Evolutionary conservation across 768 basidiomycete genomes (phyloP).

Genomic region (Mycena capillaripes): DNA sequence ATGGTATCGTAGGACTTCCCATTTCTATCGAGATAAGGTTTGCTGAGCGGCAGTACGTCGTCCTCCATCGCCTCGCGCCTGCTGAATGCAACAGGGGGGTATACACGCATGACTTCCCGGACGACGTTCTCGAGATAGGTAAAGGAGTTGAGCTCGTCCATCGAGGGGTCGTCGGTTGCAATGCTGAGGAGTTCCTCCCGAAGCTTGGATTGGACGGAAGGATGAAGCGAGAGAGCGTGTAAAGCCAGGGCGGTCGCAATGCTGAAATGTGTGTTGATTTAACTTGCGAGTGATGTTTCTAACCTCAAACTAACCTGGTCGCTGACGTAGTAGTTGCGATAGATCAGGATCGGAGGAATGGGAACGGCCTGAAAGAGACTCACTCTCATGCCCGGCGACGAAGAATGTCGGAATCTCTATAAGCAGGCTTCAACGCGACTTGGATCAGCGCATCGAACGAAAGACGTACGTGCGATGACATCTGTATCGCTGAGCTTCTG

Average conservation of each 20-base stretch:
- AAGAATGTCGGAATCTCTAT: slow-evolving; percentile 74
- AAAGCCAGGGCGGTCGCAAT: slow-evolving; percentile 13
- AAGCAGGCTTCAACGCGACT: no score
- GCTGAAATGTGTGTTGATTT: not conserved
- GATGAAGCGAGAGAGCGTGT: slow-evolving; percentile 5
- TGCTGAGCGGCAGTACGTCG: slow-evolving; percentile 12
- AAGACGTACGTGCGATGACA: slow-evolving; percentile 64
- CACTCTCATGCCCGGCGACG: slow-evolving; percentile 69
- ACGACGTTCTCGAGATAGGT: slow-evolving; percentile 59
- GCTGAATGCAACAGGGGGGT: not conserved
- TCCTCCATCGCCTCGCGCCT: slow-evolving; percentile 13
- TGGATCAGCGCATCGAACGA: not conserved
- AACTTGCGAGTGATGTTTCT: not conserved
- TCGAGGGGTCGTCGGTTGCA: slow-evolving; percentile 7
- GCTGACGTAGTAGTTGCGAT: slow-evolving; percentile 33
- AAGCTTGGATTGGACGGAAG: slow-evolving; percentile 1
- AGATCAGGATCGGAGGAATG: no score
- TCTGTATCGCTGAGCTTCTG: slow-evolving; percentile 74
- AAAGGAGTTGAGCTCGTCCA: slow-evolving; percentile 21
- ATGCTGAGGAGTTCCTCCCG: slow-evolving; percentile 10
- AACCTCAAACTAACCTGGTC: slow-evolving; percentile 41
- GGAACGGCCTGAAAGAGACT: no score
- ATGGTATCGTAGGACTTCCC: not conserved
- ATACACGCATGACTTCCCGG: slow-evolving; percentile 1
- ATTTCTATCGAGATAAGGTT: not conserved